Base-by-base conservation (phyloP, 768 basidiomycete species). In the Lepiota venenata region DNA sequence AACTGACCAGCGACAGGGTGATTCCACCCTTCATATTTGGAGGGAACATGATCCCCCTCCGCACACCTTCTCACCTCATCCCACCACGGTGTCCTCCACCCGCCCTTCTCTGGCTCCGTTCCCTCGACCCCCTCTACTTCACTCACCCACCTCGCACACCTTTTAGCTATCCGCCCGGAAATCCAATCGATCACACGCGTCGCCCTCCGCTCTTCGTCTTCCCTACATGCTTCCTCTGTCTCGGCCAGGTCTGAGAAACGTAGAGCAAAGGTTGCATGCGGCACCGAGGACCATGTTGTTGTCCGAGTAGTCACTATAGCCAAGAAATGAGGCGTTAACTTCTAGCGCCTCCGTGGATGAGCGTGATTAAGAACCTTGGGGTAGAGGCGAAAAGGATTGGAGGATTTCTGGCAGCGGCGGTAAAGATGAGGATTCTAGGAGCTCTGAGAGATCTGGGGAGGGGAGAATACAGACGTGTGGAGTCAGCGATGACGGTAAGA, bases 131-230 rank as follows among this genome's bases (percentile, higher is more conserved):
- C 73, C 55, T 88, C 82, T 41, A 84, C 63, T 61, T 88, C 83
- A 39, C 84, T 81, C 27, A 89, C 77, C 91, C 91, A 93, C 64
- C 76, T 80, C 7, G 77, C 68, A 55, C 84, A 84, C 53, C 82
- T 77, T 57, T 74, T 77, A 39, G 74, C 69, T 50, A 93, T 84
- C 45, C 91, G 82, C 10, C 82, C 81, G 36, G 87, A 79, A 58
- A 93, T 86, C 91, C 91, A 93, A 71, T 93, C 91, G 60, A 93
- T 78, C n/a, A 82, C 85, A 44, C 91, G 81, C 20, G 80, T 80
- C 0, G 91, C 88, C 29, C 91, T 87, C 60, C 82, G 71, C 57
- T 89, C 86, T 58, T 92, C 91, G 60, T 87, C 85, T 67, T 93
- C 91, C 15, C 78, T 78, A 59, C 86, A 89, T 12, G 86, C 86